Evolutionary conservation across 2,329 filamentous ascomycete genomes (phyloP).

Genomic region (Fusarium virguliforme): DNA sequence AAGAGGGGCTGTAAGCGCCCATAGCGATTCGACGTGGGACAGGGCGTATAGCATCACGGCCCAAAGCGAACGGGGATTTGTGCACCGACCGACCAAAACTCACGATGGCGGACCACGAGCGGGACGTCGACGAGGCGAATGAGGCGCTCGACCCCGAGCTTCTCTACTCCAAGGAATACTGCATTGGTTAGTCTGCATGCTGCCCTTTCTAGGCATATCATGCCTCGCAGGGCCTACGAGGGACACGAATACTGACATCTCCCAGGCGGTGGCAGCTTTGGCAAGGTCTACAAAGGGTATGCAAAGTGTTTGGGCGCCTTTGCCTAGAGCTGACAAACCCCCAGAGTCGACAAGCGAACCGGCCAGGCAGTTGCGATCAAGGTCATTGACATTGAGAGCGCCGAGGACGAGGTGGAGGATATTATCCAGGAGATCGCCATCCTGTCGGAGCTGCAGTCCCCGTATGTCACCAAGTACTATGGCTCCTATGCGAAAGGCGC

Average conservation of each 20-base stretch:
- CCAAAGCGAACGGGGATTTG: slow-evolving; percentile 24
- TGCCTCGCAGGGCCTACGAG: not conserved
- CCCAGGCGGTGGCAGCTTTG: slow-evolving; percentile 94
- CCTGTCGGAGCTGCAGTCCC: slow-evolving; percentile 93
- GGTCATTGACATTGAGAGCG: slow-evolving; percentile 98
- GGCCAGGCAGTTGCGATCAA: slow-evolving; percentile 98
- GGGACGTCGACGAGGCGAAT: slow-evolving; percentile 64
- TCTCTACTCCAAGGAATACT: slow-evolving; percentile 93
- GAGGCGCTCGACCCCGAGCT: slow-evolving; percentile 84
- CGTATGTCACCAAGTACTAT: slow-evolving; percentile 97
- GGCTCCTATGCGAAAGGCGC: slow-evolving; percentile 97
- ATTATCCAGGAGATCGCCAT: slow-evolving; percentile 99
- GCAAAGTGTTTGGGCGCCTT: slow-evolving; percentile 12
- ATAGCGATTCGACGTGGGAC: slow-evolving; percentile 21
- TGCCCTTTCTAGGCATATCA: slow-evolving; percentile 16
- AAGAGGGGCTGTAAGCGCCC: slow-evolving; percentile 6
- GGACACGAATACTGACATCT: slow-evolving; percentile 45
- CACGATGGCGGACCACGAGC: slow-evolving; percentile 66
- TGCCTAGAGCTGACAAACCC: slow-evolving; percentile 24
- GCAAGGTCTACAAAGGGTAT: slow-evolving; percentile 98
- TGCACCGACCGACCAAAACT: slow-evolving; percentile 27
- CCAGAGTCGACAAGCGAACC: slow-evolving; percentile 91
- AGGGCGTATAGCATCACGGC: slow-evolving; percentile 14
- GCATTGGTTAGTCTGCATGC: slow-evolving; percentile 75
- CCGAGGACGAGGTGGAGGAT: slow-evolving; percentile 98